Evolutionary conservation across 2,329 filamentous ascomycete genomes (phyloP).

Genomic region (Tolypocladium ophioglossoides): DNA sequence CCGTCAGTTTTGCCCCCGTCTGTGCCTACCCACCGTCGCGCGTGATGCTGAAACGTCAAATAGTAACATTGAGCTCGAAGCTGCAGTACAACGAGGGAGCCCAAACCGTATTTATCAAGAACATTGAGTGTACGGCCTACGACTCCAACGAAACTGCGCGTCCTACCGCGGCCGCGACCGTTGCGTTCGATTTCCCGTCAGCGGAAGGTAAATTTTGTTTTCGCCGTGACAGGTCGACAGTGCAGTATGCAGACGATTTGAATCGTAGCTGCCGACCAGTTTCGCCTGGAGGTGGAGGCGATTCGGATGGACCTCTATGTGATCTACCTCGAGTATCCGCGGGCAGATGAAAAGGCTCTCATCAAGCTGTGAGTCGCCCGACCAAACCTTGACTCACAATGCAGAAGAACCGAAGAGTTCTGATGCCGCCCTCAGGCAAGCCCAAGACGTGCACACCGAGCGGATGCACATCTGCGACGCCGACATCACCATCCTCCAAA

Average conservation of each 20-base stretch:
- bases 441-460: slow-evolving; percentile 2
- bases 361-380: background rate
- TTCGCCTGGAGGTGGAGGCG: background rate
- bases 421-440: background rate
- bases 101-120: background rate
- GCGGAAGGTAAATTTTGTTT: background rate
- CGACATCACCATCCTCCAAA: slow-evolving; percentile 3
- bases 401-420: background rate
- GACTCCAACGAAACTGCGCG: background rate
- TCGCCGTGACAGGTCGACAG: background rate
- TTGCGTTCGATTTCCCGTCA: background rate
- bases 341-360: background rate
- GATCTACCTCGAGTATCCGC: background rate
- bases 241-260: background rate
- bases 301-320: slow-evolving; percentile 4
- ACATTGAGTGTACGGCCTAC: background rate
- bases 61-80: background rate
- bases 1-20: background rate
- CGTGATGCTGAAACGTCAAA: background rate
- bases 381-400: background rate
- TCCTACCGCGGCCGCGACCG: background rate
- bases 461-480: slow-evolving; percentile 4
- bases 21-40: background rate
- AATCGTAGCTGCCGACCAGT: background rate
- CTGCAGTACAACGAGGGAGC: background rate